These are phyloP conservation scores for Aspergillus vadensis DNA, from an alignment of 2,329 filamentous ascomycete genomes.

Conservation along the genomic window DNA sequence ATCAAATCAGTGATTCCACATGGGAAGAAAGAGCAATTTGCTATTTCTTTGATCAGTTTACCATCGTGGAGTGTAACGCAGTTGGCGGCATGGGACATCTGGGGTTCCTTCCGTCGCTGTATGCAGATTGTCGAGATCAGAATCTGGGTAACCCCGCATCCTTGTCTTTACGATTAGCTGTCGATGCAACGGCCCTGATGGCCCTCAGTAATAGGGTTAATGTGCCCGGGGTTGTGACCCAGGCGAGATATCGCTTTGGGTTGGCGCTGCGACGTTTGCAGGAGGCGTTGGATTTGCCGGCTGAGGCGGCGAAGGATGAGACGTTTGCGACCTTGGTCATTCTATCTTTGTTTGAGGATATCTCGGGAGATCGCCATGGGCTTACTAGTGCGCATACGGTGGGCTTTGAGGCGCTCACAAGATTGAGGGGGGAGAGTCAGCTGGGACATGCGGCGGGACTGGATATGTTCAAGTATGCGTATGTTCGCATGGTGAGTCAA, in stretches of 20 bases:
- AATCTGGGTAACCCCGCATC: slow-evolving; percentile 20
- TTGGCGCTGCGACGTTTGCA: slow-evolving; percentile 34
- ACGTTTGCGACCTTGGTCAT: slow-evolving; percentile 42
- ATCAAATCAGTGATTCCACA: slow-evolving; percentile 31
- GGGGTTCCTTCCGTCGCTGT: slow-evolving; percentile 40
- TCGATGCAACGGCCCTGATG: slow-evolving; percentile 39
- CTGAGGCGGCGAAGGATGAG: slow-evolving; percentile 37
- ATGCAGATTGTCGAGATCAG: slow-evolving; percentile 31
- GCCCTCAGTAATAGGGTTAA: slow-evolving; percentile 35
- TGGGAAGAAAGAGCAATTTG: slow-evolving; percentile 43
- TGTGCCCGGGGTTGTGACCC: slow-evolving; percentile 27
- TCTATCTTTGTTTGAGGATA: slow-evolving; percentile 43
- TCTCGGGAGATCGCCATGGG: slow-evolving; percentile 39
- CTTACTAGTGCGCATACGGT: slow-evolving; percentile 40
- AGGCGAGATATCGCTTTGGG: slow-evolving; percentile 36
- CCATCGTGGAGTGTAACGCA: slow-evolving; percentile 24
- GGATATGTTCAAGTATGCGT: slow-evolving; percentile 41
- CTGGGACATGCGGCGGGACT: slow-evolving; percentile 34
- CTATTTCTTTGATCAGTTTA: slow-evolving; percentile 46
- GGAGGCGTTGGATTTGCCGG: slow-evolving; percentile 31
- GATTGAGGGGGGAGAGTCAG: slow-evolving; percentile 35
- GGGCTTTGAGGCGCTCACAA: slow-evolving; percentile 40
- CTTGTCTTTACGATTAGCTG: slow-evolving; percentile 35
- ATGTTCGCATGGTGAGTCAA: slow-evolving; percentile 35
- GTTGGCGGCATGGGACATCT: slow-evolving; percentile 36